These are phyloP conservation scores for Hericium erinaceus DNA, from an alignment of 768 basidiomycete genomes.

Conservation along the genomic window DNA sequence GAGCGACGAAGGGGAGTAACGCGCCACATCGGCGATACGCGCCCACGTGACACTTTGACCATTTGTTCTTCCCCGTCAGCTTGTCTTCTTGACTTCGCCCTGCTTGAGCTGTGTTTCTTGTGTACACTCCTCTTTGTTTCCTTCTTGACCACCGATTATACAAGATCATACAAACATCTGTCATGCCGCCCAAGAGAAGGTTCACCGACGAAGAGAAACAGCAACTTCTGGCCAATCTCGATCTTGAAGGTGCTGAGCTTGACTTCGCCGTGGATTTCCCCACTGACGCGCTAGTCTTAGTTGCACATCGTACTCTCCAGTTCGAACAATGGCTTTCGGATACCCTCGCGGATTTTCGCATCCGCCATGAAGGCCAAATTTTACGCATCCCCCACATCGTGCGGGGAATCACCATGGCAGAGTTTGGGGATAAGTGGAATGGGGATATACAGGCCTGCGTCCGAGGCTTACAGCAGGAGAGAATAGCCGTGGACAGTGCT, in stretches of 20 bases:
- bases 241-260: conserved; percentile 56
- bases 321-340: conserved; percentile 69
- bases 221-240: conserved; percentile 67
- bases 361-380: conserved; percentile 68
- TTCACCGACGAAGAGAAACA: conserved; percentile 63
- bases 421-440: conserved; percentile 70
- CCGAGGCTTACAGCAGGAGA: conserved; percentile 58
- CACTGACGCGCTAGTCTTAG: conserved; percentile 25
- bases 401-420: conserved; percentile 61
- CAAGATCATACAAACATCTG: not conserved
- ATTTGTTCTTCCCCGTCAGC: no score
- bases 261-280: not conserved
- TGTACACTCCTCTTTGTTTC: no score
- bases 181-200: conserved; percentile 13
- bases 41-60: not conserved
- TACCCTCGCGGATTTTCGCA: conserved; percentile 62
- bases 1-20: no score
- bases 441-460: conserved; percentile 68
- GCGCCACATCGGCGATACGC: not conserved
- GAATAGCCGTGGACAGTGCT: conserved; percentile 39
- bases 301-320: conserved; percentile 65
- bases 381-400: conserved; percentile 69
- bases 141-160: not conserved
- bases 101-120: no score
- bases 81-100: no score